These are phyloP conservation scores for Salix exigua DNA, from an alignment of 345 rosid genomes.

Conservation along the genomic window DNA sequence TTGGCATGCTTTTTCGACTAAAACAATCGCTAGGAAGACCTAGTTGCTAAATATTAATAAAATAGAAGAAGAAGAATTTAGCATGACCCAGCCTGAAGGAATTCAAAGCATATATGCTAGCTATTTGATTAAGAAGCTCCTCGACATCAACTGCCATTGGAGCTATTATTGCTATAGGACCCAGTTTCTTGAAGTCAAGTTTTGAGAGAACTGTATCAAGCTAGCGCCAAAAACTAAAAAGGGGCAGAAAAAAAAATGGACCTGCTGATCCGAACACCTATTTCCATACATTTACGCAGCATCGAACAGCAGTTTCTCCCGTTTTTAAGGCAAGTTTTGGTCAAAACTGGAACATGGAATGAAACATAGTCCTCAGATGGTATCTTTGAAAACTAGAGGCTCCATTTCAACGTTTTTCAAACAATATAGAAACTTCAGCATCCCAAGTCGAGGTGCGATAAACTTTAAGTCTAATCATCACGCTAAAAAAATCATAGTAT, in stretches of 20 bases:
- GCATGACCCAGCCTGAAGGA: background rate
- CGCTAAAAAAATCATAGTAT: background rate
- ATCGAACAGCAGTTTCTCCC: background rate
- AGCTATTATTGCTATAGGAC: background rate
- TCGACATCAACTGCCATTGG: background rate
- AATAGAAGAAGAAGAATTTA: background rate
- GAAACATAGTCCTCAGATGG: background rate
- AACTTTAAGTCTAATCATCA: background rate
- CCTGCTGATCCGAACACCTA: background rate
- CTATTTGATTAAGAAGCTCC: background rate
- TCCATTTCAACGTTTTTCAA: background rate
- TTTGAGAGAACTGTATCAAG: background rate
- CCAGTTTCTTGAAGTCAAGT: background rate
- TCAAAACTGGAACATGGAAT: background rate
- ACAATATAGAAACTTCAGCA: background rate
- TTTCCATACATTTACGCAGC: background rate
- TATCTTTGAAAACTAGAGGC: background rate
- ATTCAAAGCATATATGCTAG: background rate
- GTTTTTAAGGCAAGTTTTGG: background rate
- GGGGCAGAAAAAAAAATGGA: background rate
- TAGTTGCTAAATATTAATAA: conserved; percentile 3
- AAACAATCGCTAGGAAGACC: conserved; percentile 39
- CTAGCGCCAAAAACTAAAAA: no score
- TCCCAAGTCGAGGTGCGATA: background rate
- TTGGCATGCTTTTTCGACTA: conserved; percentile 38